Base-by-base conservation (phyloP, 2,329 filamentous ascomycete genomes). In the Aulographum hederae region DNA sequence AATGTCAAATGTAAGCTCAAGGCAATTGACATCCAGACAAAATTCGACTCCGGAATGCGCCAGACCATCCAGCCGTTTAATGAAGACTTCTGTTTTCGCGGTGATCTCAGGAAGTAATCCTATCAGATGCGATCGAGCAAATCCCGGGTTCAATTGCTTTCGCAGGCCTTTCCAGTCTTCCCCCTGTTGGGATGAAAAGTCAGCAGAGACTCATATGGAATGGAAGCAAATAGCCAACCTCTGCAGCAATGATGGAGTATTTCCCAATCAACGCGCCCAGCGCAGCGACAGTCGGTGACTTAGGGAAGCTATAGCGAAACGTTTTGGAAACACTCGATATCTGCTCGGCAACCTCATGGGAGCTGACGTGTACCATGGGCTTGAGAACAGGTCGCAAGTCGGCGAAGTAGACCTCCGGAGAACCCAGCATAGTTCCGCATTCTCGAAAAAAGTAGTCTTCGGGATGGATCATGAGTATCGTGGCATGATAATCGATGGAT, bases 281-380 rank as follows among this genome's bases (percentile, higher is more conserved):
- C 6, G 16, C 28, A 27, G 41, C 34, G n/a, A 52, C 28, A 4
- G 51, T 53, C 3, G 48, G 47, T 5, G 47, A 51, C 30, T 54
- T 54, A 6, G 40, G 41, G 3, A 46, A 40, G 20, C 49, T 50
- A 23, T 46, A 47, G 3, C 45, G 48, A 30, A 44, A 42, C 17
- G 35, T 26, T 30, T 50, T 49, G 2, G 47, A 44, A 2, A 40
- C 21, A 34, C 33, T 46, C 1, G 47, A 36, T 3, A 52, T 37
- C 30, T 54, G 48, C 36, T 54, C 51, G 3, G 49, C 49, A 30
- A 54, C 34, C 1, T 44, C 44, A 28, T 54, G 49, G 3, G 46
- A 47, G 4, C 37, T 23, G 14, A 54, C 35, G 5, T 52, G 26
- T 10, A 39, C 16, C 15, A 51, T 21, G 1, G 44, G 37, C 20